Evolutionary conservation across 2,329 filamentous ascomycete genomes (phyloP).

Genomic region (Clonostachys sp.): DNA sequence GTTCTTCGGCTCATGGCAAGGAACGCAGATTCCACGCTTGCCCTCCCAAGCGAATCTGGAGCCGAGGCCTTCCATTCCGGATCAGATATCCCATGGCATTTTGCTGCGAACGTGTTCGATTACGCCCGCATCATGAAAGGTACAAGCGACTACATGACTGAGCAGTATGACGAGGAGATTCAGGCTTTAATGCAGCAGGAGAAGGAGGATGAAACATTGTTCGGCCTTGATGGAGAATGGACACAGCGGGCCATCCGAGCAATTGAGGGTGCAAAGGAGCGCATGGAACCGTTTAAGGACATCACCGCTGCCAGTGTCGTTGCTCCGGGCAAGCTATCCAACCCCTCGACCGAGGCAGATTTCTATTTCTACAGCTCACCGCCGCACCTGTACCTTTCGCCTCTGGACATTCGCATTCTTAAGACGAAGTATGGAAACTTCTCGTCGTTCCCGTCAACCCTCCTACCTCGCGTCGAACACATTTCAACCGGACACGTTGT

Average conservation of each 20-base stretch:
- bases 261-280: constrained; percentile 73
- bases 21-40: constrained; percentile 75
- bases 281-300: constrained; percentile 43
- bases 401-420: constrained; percentile 86
- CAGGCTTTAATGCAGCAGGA: constrained; percentile 70
- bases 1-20: constrained; percentile 83
- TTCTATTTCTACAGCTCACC: constrained; percentile 89
- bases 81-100: constrained; percentile 89
- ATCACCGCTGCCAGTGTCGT: constrained; percentile 4
- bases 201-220: constrained; percentile 85
- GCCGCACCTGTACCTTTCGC: constrained; percentile 84
- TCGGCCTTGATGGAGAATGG: constrained; percentile 91
- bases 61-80: constrained; percentile 63
- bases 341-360: constrained; percentile 32
- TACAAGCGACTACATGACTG: constrained; percentile 78
- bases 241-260: constrained; percentile 75
- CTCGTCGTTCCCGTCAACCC: constrained; percentile 75
- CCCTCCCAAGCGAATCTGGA: constrained; percentile 76
- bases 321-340: constrained; percentile 11
- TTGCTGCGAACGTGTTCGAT: constrained; percentile 88
- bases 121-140: constrained; percentile 96
- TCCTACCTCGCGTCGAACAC: constrained; percentile 82
- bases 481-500: constrained; percentile 85
- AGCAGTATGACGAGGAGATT: constrained; percentile 78
- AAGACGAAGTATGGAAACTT: constrained; percentile 86